Percentiles rank a stretch among this genome's conserved stretches.
Evolutionary conservation across 768 basidiomycete species (phyloP).

Genomic region (Xerocomellus chrysenteron): DNA sequence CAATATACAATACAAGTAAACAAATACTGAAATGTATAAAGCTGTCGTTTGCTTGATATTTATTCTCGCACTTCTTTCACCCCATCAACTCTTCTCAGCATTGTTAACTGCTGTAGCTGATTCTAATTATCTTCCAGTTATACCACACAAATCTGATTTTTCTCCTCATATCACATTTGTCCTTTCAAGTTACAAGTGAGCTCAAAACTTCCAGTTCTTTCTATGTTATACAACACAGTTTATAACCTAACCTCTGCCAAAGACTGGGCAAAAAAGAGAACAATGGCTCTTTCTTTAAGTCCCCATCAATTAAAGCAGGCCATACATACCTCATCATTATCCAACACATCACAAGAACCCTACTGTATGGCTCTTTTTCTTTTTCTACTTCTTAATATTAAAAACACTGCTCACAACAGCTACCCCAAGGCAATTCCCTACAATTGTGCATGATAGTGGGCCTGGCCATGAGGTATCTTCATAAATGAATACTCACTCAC

Average conservation of each 20-base stretch:
- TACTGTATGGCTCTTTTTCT: constrained; percentile 12
- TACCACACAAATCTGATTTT: not conserved
- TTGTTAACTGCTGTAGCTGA: not conserved
- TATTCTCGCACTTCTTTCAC: not conserved
- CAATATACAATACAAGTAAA: constrained; percentile 14
- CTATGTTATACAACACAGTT: not conserved
- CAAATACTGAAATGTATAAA: constrained; percentile 12
- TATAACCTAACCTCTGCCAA: not conserved
- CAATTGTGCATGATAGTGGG: constrained; percentile 1
- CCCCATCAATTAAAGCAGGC: constrained; percentile 7
- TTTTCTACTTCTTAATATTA: not conserved
- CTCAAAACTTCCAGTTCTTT: not conserved
- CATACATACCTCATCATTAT: not conserved
- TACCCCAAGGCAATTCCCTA: constrained; percentile 15
- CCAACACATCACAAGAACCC: not conserved
- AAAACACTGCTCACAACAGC: constrained; percentile 7
- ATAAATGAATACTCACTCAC: not conserved
- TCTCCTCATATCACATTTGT: not conserved
- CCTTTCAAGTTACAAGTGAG: not conserved
- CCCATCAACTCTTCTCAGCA: not conserved
- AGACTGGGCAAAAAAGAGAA: not conserved
- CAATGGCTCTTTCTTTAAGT: constrained; percentile 23
- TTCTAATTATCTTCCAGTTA: not conserved
- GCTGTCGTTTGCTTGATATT: not conserved
- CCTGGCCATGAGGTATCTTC: constrained; percentile 13